Conservation (phyloP, 208 protist species). For the Trypanosomatidae sp. region DNA sequence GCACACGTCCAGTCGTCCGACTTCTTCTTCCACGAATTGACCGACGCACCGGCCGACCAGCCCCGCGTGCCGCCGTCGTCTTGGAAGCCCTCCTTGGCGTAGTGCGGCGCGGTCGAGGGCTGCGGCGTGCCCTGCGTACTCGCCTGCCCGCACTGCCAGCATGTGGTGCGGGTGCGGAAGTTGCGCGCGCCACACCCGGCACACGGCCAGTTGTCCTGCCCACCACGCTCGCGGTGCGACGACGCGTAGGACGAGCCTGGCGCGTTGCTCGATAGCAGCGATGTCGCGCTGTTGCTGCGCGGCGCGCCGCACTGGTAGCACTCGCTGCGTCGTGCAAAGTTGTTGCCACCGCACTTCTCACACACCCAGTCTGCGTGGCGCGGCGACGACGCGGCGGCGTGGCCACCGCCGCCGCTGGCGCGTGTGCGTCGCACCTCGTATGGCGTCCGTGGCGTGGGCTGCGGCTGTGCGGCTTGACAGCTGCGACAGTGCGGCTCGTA, state of each 20-base stretch:
- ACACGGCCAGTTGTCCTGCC: slow-evolving; percentile 80
- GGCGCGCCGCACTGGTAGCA: slow-evolving; percentile 58
- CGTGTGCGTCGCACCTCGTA: slow-evolving; percentile 9
- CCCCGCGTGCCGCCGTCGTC: slow-evolving; percentile 3
- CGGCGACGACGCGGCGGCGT: neutral
- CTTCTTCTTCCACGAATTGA: slow-evolving; percentile 28
- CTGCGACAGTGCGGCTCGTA: slow-evolving; percentile 60
- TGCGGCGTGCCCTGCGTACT: slow-evolving; percentile 7
- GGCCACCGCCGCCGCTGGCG: neutral
- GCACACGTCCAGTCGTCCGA: slow-evolving; percentile 61
- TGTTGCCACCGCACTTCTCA: slow-evolving; percentile 39
- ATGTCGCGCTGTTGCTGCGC: neutral
- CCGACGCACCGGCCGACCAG: slow-evolving; percentile 19
- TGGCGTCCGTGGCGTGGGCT: slow-evolving; percentile 25
- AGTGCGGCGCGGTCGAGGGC: slow-evolving; percentile 16
- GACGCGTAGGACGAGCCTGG: neutral
- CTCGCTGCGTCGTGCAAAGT: slow-evolving; percentile 48
- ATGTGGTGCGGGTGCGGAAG: slow-evolving; percentile 66
- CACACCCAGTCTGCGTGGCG: slow-evolving; percentile 57
- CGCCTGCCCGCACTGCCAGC: slow-evolving; percentile 66
- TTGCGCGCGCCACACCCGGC: slow-evolving; percentile 62
- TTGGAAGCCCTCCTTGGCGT: slow-evolving; percentile 67
- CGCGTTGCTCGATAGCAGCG: neutral
- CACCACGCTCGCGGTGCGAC: neutral
- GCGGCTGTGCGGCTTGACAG: slow-evolving; percentile 23